Evolutionary conservation across 768 basidiomycete genomes (phyloP).

Genomic region (Lentinus tigrinus): DNA sequence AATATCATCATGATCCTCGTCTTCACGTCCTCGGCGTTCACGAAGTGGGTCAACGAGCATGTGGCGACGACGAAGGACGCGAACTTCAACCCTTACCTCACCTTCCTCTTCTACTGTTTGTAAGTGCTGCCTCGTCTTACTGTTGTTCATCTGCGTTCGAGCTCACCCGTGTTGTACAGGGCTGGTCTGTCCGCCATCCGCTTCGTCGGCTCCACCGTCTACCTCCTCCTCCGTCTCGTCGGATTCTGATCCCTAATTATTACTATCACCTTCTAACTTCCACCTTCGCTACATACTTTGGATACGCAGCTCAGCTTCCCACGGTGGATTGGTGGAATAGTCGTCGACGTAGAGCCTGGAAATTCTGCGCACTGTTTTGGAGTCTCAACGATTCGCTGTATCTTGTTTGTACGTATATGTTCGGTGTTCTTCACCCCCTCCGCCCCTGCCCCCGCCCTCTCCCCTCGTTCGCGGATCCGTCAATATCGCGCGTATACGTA

Average conservation of each 20-base stretch:
- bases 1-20: slow-evolving; percentile 80
- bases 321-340: background rate
- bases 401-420: slow-evolving; percentile 15
- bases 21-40: slow-evolving; percentile 78
- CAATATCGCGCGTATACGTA: background rate
- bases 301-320: background rate
- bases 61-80: slow-evolving; percentile 47
- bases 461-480: background rate
- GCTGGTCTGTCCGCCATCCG: slow-evolving; percentile 80
- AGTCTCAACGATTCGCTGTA: slow-evolving; percentile 10
- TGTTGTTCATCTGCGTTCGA: background rate
- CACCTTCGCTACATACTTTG: background rate
- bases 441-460: too few relatives aligned
- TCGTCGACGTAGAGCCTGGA: background rate
- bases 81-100: slow-evolving; percentile 86
- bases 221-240: slow-evolving; percentile 73
- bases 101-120: slow-evolving; percentile 74
- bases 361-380: background rate
- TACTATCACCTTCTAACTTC: background rate
- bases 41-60: slow-evolving; percentile 65
- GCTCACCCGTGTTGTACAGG: slow-evolving; percentile 33
- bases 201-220: slow-evolving; percentile 76
- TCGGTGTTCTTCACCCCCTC: too few relatives aligned
- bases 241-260: slow-evolving; percentile 44
- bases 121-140: slow-evolving; percentile 25